These are phyloP conservation scores for Metschnikowia colocasiae DNA, from an alignment of 805 yeast genomes.

Conservation along the genomic window DNA sequence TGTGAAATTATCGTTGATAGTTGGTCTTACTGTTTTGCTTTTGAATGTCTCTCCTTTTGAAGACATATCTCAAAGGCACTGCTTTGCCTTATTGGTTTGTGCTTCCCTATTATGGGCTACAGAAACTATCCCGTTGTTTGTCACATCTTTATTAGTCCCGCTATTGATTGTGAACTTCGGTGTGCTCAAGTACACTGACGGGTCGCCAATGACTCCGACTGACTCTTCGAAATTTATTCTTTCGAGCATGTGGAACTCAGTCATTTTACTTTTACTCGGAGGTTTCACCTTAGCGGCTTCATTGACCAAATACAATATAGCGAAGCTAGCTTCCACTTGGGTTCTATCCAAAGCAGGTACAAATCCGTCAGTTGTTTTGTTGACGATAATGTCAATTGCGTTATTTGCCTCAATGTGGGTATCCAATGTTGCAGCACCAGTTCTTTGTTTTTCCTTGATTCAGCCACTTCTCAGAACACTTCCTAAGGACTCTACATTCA, in stretches of 20 bases:
- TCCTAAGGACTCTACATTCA: conserved; percentile 39
- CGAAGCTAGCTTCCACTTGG: conserved; percentile 48
- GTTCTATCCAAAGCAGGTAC: conserved; percentile 50
- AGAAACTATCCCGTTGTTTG: conserved; percentile 48
- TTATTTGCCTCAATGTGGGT: conserved; percentile 56
- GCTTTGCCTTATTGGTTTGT: conserved; percentile 63
- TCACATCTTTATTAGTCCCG: conserved; percentile 49
- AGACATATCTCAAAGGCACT: conserved; percentile 63
- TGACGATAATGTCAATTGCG: conserved; percentile 50
- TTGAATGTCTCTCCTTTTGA: conserved; percentile 57
- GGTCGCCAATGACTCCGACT: conserved; percentile 40
- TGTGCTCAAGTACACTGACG: conserved; percentile 49
- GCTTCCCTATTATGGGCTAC: conserved; percentile 50
- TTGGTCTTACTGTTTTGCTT: conserved; percentile 50
- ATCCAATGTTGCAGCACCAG: conserved; percentile 56
- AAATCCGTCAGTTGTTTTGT: conserved; percentile 44
- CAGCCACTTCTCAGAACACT: conserved; percentile 43
- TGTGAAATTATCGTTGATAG: conserved; percentile 45
- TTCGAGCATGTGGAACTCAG: conserved; percentile 52
- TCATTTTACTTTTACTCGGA: conserved; percentile 48
- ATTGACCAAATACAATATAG: conserved; percentile 50
- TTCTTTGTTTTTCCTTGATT: conserved; percentile 48
- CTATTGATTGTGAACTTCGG: conserved; percentile 44
- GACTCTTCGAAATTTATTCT: conserved; percentile 45
- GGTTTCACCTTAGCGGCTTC: conserved; percentile 57